Evolutionary conservation across 2,329 filamentous ascomycete species (phyloP).

Genomic region (Elsinoe necatrix): DNA sequence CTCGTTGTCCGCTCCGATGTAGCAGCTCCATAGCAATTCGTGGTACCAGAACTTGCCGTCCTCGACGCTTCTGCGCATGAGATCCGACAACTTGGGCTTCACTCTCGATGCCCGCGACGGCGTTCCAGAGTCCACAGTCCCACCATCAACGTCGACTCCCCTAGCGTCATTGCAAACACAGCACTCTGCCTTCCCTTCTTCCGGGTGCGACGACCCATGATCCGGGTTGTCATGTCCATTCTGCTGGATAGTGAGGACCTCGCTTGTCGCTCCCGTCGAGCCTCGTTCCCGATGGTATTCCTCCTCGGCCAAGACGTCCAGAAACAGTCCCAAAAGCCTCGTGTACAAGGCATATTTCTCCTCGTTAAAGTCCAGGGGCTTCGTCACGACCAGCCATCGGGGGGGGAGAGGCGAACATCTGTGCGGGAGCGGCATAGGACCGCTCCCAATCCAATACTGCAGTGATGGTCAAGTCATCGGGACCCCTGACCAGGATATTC

Average conservation of each 20-base stretch:
- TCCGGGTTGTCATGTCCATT: too few relatives aligned
- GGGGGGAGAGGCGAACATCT: slow-evolving; percentile 22
- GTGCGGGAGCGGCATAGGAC: slow-evolving; percentile 21
- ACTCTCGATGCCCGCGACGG: too few relatives aligned
- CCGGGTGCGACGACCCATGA: too few relatives aligned
- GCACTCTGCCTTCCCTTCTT: too few relatives aligned
- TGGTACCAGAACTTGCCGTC: background rate
- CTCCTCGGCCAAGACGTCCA: background rate
- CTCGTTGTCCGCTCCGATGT: background rate
- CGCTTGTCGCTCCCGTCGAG: background rate
- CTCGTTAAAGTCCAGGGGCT: background rate
- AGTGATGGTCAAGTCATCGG: slow-evolving; percentile 20
- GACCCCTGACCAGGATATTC: slow-evolving; percentile 22
- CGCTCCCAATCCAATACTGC: slow-evolving; percentile 24
- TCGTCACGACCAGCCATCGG: slow-evolving; percentile 1
- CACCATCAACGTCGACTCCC: too few relatives aligned
- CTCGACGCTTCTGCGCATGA: background rate
- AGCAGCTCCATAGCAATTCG: background rate
- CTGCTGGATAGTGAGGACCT: background rate
- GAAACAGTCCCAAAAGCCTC: background rate
- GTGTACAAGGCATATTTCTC: background rate
- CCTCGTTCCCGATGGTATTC: background rate
- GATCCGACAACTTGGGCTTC: background rate
- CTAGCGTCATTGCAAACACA: too few relatives aligned
- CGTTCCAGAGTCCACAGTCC: too few relatives aligned